Base-by-base conservation (phyloP, 352 stramenopile species). In the Globisporangium mamillatum region DNA sequence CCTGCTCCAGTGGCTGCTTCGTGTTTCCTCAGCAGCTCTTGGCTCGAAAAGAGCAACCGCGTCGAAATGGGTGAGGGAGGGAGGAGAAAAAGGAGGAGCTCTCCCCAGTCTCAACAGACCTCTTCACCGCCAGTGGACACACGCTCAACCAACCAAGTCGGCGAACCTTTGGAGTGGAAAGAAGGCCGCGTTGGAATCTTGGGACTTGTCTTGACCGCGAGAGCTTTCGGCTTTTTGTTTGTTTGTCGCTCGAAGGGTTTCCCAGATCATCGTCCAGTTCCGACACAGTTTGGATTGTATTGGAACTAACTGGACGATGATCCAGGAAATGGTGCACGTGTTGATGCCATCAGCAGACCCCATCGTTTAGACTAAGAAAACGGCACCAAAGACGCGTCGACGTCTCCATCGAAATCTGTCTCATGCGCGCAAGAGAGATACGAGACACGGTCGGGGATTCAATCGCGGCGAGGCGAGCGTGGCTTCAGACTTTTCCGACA, bases 11-110 rank as follows among this genome's bases (percentile, higher is more conserved):
- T 25, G 18, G 46, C 25, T 24, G 27, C 27, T 32, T 53, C 14
- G 4, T 27, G 10, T 24, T 55, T 18, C 20, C 38, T 46, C 48
- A 55, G 48, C 48, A 22, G n/a, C 27, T 32, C 27, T 32, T 4
- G 27, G 27, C 27, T 32, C 27, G 27, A 54, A 54, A 24, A 29
- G 44, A 55, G 48, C 48, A 55, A 55, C 48, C 22, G 48, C n/a
- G 48, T 27, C 48, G 48, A 55, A 24, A 27, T 55, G 48, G 48
- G 48, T 55, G 48, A 55, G 48, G n/a, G 48, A 29, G n/a, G 48
- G 48, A 55, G 48, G 8, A 27, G n/a, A 27, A 55, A 55, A 27
- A 55, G 48, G 48, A 55, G 48, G 48, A 55, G 48, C 48, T 25
- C 44, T n/a, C n/a, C 14, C 48, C 8, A 55, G n/a, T 55, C 25